Evolutionary conservation across 202 grass and related monocot species (phyloP).

Genomic region (Tripidium arundinaceum): DNA sequence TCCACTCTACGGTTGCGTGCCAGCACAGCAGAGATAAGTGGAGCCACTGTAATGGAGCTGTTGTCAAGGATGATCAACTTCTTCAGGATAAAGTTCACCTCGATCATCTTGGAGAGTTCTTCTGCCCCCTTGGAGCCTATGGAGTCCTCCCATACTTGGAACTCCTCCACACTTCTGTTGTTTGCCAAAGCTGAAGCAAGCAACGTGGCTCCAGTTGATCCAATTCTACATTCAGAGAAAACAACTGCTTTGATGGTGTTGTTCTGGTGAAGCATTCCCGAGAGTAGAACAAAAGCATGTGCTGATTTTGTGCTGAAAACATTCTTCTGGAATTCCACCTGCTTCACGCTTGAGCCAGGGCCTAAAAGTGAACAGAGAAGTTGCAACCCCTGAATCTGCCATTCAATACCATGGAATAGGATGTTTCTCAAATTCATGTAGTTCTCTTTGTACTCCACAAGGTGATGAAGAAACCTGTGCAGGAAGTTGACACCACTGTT

Average conservation of each 20-base stretch:
- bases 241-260: constrained; percentile 54
- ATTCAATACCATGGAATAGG: constrained; percentile 73
- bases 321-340: constrained; percentile 80
- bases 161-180: constrained; percentile 70
- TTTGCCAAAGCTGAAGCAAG: constrained; percentile 73
- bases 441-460: constrained; percentile 40
- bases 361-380: constrained; percentile 52
- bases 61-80: constrained; percentile 68
- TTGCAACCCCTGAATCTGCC: constrained; percentile 45
- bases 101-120: constrained; percentile 86
- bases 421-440: constrained; percentile 59
- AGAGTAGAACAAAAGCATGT: constrained; percentile 35
- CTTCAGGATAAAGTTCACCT: constrained; percentile 73
- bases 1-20: constrained; percentile 70
- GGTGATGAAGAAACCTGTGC: constrained; percentile 47
- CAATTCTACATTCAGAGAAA: constrained; percentile 70
- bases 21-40: constrained; percentile 72
- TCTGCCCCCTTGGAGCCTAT: constrained; percentile 76
- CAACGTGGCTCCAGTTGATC: constrained; percentile 46
- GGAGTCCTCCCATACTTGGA: constrained; percentile 88
- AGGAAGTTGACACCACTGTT: constrained; percentile 42
- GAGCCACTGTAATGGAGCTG: constrained; percentile 48
- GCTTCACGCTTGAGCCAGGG: constrained; percentile 48
- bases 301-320: constrained; percentile 49
- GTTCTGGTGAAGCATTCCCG: constrained; percentile 61